Evolutionary conservation across 495 filamentous ascomycete species (phyloP).

Genomic region (Trichoderma erinaceum): DNA sequence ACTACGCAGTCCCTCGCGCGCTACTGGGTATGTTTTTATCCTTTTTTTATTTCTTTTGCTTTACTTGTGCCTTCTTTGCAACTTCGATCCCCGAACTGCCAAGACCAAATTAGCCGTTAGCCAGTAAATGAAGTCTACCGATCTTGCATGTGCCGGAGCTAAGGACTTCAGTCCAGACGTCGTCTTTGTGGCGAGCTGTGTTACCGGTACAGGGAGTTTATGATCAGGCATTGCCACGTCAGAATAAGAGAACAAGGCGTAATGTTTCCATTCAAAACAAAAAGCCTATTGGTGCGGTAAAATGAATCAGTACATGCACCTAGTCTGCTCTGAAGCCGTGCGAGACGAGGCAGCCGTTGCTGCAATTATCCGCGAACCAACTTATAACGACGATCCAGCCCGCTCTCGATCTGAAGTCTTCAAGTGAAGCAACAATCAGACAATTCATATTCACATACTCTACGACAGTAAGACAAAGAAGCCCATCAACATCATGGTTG

Average conservation of each 20-base stretch:
- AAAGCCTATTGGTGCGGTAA: neutral
- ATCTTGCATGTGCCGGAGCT: neutral
- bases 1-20: neutral
- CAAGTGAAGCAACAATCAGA: neutral
- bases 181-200: neutral
- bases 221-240: neutral
- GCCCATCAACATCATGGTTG: neutral
- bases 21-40: neutral
- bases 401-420: neutral
- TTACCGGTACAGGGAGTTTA: neutral
- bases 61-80: neutral
- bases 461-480: neutral
- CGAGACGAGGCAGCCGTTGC: neutral
- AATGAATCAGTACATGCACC: neutral
- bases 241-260: neutral
- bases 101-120: constrained; percentile 6
- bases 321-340: neutral
- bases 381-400: neutral
- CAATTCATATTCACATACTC: neutral
- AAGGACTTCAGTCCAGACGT: neutral
- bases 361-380: neutral
- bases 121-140: neutral
- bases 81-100: neutral
- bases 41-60: neutral
- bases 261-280: neutral